phyloP scores from a whole-genome alignment of 129 eudicot genomes.

The Centaurea solstitialis region DNA sequence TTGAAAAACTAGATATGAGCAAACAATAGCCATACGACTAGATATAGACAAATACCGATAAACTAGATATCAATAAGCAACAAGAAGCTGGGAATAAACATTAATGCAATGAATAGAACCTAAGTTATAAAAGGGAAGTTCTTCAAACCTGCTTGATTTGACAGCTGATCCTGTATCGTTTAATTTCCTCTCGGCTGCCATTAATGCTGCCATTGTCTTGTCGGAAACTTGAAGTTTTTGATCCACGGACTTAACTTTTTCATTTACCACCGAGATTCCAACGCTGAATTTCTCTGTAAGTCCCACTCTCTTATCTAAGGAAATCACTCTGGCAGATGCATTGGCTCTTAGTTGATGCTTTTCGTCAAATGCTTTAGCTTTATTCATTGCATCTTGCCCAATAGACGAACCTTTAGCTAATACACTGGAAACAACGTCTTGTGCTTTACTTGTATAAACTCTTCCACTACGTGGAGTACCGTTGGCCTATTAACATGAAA shows the following conservation, averaged over 20 bases:
- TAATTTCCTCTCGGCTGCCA: constrained; percentile 95
- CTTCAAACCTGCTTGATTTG: constrained; percentile 87
- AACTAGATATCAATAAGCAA: no score
- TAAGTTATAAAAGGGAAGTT: neutral
- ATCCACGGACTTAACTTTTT: constrained; percentile 93
- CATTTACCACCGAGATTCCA: constrained; percentile 86
- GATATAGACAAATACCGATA: no score
- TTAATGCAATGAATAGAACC: neutral
- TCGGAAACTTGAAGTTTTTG: constrained; percentile 96
- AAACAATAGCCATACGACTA: no score
- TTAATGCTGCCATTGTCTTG: constrained; percentile 91
- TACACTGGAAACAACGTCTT: constrained; percentile 84
- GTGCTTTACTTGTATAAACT: constrained; percentile 82
- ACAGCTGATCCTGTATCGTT: constrained; percentile 97
- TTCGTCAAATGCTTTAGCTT: constrained; percentile 96
- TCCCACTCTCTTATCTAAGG: constrained; percentile 79
- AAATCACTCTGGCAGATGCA: constrained; percentile 84
- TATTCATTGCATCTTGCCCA: constrained; percentile 82
- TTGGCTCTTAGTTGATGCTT: constrained; percentile 85
- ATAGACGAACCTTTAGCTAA: constrained; percentile 94
- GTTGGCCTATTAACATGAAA: constrained; percentile 41
- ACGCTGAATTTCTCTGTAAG: constrained; percentile 79
- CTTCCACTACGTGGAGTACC: constrained; percentile 65
- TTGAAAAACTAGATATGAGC: no score
- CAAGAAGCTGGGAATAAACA: neutral